Evolutionary conservation across 192 early-diverging fungal species (phyloP).

Genomic region (Chytriomyces sp.): DNA sequence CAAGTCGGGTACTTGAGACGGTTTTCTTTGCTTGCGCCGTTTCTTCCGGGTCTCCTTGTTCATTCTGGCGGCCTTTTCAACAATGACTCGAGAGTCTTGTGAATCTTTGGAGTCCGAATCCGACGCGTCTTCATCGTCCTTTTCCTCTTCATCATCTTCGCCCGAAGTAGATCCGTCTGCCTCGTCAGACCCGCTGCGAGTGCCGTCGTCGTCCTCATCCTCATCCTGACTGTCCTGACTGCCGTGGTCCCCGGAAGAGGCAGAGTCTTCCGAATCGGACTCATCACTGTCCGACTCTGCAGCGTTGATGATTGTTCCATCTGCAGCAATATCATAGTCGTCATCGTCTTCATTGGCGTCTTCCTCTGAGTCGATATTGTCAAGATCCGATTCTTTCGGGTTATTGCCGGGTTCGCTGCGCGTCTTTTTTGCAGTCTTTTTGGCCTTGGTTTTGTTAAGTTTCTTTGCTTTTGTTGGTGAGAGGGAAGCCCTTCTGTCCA

Average conservation of each 20-base stretch:
- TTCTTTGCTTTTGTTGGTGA: too few species aligned
- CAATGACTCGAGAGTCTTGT: background rate
- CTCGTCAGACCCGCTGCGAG: background rate
- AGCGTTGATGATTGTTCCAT: too few species aligned
- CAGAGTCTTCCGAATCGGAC: background rate
- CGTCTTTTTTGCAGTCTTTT: too few species aligned
- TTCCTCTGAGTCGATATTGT: too few species aligned
- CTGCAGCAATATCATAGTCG: too few species aligned
- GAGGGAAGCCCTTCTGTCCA: too few species aligned
- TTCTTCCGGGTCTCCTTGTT: background rate
- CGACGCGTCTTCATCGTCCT: background rate
- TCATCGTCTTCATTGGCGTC: too few species aligned
- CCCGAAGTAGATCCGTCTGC: background rate
- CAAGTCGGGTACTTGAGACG: background rate
- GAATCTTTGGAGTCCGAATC: background rate
- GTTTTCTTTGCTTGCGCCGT: background rate
- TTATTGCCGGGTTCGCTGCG: too few species aligned
- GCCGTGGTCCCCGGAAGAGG: background rate
- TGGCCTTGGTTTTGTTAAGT: too few species aligned
- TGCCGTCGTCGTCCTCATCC: slow-evolving; percentile 1
- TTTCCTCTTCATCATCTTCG: slow-evolving; percentile 17
- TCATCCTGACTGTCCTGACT: slow-evolving; percentile 11
- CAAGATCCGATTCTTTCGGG: too few species aligned
- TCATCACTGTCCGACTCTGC: background rate
- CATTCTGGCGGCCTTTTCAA: background rate